Base-by-base conservation (phyloP, 345 rosid species). In the Litchi chinensis region DNA sequence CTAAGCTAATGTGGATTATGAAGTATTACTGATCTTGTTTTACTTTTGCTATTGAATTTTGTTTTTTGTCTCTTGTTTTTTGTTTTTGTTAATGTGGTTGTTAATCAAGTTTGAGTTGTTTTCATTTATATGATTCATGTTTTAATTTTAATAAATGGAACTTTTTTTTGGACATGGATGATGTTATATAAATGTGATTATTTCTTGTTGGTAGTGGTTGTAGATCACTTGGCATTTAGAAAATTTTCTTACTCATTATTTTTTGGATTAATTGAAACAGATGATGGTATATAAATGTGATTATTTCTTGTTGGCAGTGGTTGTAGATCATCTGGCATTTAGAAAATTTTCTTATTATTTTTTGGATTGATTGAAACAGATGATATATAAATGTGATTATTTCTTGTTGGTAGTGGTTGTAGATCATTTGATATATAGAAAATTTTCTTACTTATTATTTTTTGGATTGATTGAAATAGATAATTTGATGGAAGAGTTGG, bases 401-500 rank as follows among this genome's bases (percentile, higher is more conserved):
- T 64, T 39, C 70, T 37, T 18, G 10, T 40, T 40, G 50, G n/a
- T 10, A 67, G 48, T 67, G 26, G 50, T 3, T 13, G 1, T 40
- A 67, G 26, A 68, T 41, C 28, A 10, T 68, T 26, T 40, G 21
- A 15, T 8, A 41, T 40, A 9, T 41, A n/a, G 52, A 68, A 40
- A 15, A 68, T 41, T 68, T 68, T 18, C 7, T 50, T 43, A 10
- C 16, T 44, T 15, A 16, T 48, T 26, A 0, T 48, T 13, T 37
- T 26, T 26, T 73, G 74, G 65, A 74, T 62, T 78, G 52, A 75
- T 75, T 63, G 60, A 76, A 79, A 77, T 82, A 83, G 81, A 76
- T 77, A 70, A 43, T 80, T 86, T 83, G 46, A 91, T 94, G 97
- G 97, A 94, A 77, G 89, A 86, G 21, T 82, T 94, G 83, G 63